phyloP scores from a whole-genome alignment of 495 filamentous ascomycete species.

The Clavariopsis aquatica region DNA sequence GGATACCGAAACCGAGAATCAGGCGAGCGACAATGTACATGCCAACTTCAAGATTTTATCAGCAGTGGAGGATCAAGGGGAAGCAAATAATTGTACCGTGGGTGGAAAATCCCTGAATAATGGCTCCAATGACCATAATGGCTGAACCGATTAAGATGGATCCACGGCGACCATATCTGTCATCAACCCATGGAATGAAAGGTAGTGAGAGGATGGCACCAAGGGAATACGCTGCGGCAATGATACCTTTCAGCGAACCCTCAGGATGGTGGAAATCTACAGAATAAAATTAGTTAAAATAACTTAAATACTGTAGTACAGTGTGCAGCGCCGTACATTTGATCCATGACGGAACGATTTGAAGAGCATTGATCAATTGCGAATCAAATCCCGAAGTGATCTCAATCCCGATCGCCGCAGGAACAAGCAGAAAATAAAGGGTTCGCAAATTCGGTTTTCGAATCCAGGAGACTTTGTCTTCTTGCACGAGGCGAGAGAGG shows the following conservation, averaged over 20 bases:
- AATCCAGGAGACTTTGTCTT: constrained; percentile 60
- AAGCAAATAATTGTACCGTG: constrained; percentile 46
- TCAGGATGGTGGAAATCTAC: constrained; percentile 47
- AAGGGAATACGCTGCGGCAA: constrained; percentile 49
- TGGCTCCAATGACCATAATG: constrained; percentile 59
- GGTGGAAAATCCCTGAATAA: constrained; percentile 56
- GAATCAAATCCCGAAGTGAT: constrained; percentile 73
- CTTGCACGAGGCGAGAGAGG: constrained; percentile 57
- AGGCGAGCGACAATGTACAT: constrained; percentile 69
- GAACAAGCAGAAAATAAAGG: constrained; percentile 64
- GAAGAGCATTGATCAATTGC: constrained; percentile 69
- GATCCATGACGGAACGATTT: constrained; percentile 62
- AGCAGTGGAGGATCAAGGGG: constrained; percentile 1
- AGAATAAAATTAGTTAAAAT: constrained; percentile 5
- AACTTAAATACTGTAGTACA: not conserved
- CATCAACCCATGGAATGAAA: constrained; percentile 60
- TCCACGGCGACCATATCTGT: constrained; percentile 55
- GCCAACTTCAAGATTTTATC: constrained; percentile 38
- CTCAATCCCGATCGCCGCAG: constrained; percentile 68
- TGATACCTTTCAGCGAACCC: constrained; percentile 45
- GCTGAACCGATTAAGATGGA: constrained; percentile 62
- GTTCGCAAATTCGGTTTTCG: constrained; percentile 62
- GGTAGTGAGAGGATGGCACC: constrained; percentile 59
- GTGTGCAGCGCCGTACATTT: constrained; percentile 48
- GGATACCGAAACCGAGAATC: constrained; percentile 50